Evolutionary conservation across 805 yeast genomes (phyloP).

Genomic region (Sugiyamaella valdiviana): DNA sequence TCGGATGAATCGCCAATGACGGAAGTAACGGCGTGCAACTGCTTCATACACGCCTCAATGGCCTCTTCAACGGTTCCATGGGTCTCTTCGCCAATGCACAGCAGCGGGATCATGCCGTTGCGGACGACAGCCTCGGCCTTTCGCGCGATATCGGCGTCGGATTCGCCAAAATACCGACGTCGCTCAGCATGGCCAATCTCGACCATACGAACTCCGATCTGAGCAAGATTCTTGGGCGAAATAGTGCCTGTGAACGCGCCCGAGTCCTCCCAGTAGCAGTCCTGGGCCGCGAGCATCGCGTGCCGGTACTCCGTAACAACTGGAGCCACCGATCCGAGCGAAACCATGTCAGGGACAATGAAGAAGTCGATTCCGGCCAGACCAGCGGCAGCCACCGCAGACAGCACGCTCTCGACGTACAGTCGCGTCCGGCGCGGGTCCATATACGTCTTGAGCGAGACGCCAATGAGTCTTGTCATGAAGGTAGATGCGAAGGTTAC

Average conservation of each 20-base stretch:
- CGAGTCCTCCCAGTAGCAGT: slow-evolving; percentile 23
- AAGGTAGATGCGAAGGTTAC: neutral
- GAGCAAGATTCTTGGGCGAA: slow-evolving; percentile 23
- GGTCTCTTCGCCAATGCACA: slow-evolving; percentile 25
- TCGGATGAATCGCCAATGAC: slow-evolving; percentile 4
- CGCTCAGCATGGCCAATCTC: slow-evolving; percentile 30
- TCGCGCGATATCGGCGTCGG: slow-evolving; percentile 22
- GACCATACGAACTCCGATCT: slow-evolving; percentile 22
- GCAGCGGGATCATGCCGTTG: slow-evolving; percentile 22
- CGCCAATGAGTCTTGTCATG: slow-evolving; percentile 14
- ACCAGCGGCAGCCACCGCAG: slow-evolving; percentile 10
- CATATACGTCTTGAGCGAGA: slow-evolving; percentile 27
- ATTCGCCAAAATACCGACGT: slow-evolving; percentile 23
- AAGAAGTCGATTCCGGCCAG: slow-evolving; percentile 19
- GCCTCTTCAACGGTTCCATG: slow-evolving; percentile 13
- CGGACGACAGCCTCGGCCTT: slow-evolving; percentile 21
- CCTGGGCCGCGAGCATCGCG: slow-evolving; percentile 26
- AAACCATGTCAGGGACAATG: slow-evolving; percentile 24
- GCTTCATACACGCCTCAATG: slow-evolving; percentile 17
- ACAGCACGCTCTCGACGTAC: slow-evolving; percentile 14
- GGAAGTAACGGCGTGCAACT: slow-evolving; percentile 16
- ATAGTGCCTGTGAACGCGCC: slow-evolving; percentile 30
- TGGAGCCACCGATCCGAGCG: slow-evolving; percentile 12
- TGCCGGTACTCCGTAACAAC: slow-evolving; percentile 1
- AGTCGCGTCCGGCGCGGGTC: slow-evolving; percentile 16